Evolutionary conservation across 2,329 filamentous ascomycete species (phyloP), one percentile per base, ranked within the genome.

Genomic region (Endothia cerciana): DNA sequence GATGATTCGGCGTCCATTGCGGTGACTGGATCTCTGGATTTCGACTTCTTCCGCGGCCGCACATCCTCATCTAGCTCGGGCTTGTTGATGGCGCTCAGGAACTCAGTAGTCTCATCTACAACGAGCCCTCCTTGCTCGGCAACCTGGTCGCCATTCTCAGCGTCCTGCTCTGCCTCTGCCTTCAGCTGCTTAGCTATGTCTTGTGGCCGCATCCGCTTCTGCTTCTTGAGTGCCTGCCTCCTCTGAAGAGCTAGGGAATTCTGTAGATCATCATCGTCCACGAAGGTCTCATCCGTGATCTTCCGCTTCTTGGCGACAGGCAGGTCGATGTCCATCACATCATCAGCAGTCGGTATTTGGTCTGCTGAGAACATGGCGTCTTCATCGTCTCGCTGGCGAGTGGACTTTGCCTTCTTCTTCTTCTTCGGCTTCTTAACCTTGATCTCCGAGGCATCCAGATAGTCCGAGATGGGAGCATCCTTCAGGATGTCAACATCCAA

Each of bases 91-190:
- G 93, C 93, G 33, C 93, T 91, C 38, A 99, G 91, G 72, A 99
- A 99, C 72, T 97, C 94, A 0, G 93, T 93, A 0, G 94, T 97
- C 74, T 97, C 95, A 68, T 97, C 94, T 65, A 99, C 94, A n/a
- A 97, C 86, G 1, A 99, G 82, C 1, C 93, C 94, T 38, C 79
- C 80, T 2, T 72, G 74, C 49, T 78, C 75, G 4, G 66, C 70
- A 33, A 74, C 76, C 7, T 73, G 72, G 2, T 81, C 82, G 41
- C 80, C 80, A 60, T 85, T 82, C 51, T 83, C 82, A 11, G 78
- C 74, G 3, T 86, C 81, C 0, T 83, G 81, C 3, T 84, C 80
- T 30, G 85, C 84, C 60, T 89, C 87, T 38, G 89, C 85, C 25
- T 88, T 89, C 47, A 99, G 80, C 73, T 95, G 91, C 70, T 89